Evolutionary conservation across 2,329 filamentous ascomycete species (phyloP).

Genomic region (Achaetomium macrosporum): DNA sequence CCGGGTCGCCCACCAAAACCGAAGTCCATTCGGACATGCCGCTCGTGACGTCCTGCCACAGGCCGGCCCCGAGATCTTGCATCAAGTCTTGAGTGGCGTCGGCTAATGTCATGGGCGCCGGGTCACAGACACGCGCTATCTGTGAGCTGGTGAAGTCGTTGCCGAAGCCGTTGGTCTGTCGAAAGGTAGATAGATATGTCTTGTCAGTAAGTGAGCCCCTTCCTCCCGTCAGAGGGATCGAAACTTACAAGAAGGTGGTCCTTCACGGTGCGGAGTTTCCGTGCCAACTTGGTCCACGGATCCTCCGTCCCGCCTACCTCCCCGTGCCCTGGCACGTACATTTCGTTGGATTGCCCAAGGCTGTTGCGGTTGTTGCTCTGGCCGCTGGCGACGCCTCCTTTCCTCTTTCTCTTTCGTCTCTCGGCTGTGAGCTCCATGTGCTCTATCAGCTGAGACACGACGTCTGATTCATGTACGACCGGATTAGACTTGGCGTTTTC

Average conservation of each 20-base stretch:
- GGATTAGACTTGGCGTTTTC: no score
- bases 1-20: background rate
- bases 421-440: constrained; percentile 29
- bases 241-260: constrained; percentile 12
- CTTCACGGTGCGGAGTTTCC: constrained; percentile 16
- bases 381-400: background rate
- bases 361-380: background rate
- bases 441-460: constrained; percentile 28
- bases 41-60: constrained; percentile 17
- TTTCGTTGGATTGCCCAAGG: constrained; percentile 5
- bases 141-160: constrained; percentile 9
- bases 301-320: constrained; percentile 13
- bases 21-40: constrained; percentile 11
- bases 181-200: no score
- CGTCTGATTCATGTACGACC: background rate
- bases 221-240: background rate
- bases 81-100: constrained; percentile 27
- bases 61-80: constrained; percentile 24
- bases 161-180: constrained; percentile 12
- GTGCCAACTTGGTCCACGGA: constrained; percentile 15
- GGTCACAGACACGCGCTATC: constrained; percentile 11
- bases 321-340: background rate
- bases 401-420: constrained; percentile 22
- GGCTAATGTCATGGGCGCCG: constrained; percentile 18
- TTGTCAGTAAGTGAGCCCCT: no score